These are phyloP conservation scores for Stereocaulon alpinum DNA, from an alignment of 495 filamentous ascomycete species.

Conservation along the genomic window DNA sequence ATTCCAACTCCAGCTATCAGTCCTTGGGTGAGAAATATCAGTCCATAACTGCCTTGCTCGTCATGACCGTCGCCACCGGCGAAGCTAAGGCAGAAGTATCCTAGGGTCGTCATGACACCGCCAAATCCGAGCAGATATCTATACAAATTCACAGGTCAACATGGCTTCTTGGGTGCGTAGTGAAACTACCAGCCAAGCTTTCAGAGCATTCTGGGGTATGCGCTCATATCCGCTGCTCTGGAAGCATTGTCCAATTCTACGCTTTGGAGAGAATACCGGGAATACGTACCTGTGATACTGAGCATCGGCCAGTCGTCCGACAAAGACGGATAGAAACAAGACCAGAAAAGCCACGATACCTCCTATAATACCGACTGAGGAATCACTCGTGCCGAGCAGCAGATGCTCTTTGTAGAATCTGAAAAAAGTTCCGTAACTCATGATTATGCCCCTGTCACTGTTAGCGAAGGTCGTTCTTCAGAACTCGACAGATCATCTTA, in stretches of 20 bases:
- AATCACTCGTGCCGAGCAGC: conserved; percentile 21
- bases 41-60: conserved; percentile 24
- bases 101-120: conserved; percentile 25
- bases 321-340: conserved; percentile 28
- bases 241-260: too few relatives aligned
- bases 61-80: conserved; percentile 18
- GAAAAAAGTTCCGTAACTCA: conserved; percentile 33
- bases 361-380: conserved; percentile 32
- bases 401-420: conserved; percentile 31
- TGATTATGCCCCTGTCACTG: conserved; percentile 21
- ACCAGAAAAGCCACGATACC: conserved; percentile 28
- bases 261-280: too few relatives aligned
- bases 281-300: conserved; percentile 20
- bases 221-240: too few relatives aligned
- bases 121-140: conserved; percentile 24
- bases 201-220: too few relatives aligned
- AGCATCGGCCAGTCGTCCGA: conserved; percentile 34
- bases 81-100: conserved; percentile 29
- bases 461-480: conserved; percentile 3
- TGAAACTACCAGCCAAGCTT: too few relatives aligned
- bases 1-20: conserved; percentile 33
- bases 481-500: conserved; percentile 3
- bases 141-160: too few relatives aligned
- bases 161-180: too few relatives aligned
- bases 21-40: conserved; percentile 32